Conservation (phyloP, 192 early-diverging fungal genomes). For the Entomortierella parvispora region DNA sequence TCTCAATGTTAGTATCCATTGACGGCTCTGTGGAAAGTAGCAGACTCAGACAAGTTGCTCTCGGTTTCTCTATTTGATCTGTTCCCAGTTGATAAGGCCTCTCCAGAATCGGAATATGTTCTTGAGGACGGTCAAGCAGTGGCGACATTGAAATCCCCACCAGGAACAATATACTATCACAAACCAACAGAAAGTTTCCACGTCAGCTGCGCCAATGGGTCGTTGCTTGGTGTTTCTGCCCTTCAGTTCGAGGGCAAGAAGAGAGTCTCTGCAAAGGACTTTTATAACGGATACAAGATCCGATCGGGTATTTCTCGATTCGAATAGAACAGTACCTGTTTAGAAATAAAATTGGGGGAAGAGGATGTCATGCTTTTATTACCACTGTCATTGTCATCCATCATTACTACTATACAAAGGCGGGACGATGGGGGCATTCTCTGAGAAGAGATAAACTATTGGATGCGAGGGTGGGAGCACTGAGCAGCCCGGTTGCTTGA, state of each 20-base stretch:
- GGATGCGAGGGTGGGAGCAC: no score
- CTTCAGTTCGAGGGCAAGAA: slow-evolving; percentile 74
- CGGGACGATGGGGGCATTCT: no score
- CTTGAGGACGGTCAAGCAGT: slow-evolving; percentile 12
- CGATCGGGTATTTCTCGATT: slow-evolving; percentile 41
- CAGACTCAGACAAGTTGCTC: slow-evolving; percentile 57
- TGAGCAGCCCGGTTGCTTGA: no score
- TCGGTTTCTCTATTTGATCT: slow-evolving; percentile 40
- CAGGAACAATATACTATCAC: slow-evolving; percentile 41
- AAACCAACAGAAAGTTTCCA: slow-evolving; percentile 47
- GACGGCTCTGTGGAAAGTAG: slow-evolving; percentile 56
- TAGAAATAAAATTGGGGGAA: no score
- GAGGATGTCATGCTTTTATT: no score
- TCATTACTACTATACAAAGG: no score
- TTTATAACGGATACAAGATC: slow-evolving; percentile 77
- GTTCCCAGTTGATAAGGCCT: slow-evolving; percentile 11
- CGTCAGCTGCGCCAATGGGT: slow-evolving; percentile 63
- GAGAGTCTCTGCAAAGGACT: slow-evolving; percentile 63
- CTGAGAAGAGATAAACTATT: no score
- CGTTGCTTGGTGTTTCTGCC: slow-evolving; percentile 54
- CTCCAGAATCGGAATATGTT: slow-evolving; percentile 6
- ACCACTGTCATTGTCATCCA: no score
- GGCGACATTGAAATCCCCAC: not conserved
- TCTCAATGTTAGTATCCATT: slow-evolving; percentile 61
- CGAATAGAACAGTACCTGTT: not conserved